phyloP scores from a whole-genome alignment of 2,329 filamentous ascomycete genomes.

The Massarina eburnea region DNA sequence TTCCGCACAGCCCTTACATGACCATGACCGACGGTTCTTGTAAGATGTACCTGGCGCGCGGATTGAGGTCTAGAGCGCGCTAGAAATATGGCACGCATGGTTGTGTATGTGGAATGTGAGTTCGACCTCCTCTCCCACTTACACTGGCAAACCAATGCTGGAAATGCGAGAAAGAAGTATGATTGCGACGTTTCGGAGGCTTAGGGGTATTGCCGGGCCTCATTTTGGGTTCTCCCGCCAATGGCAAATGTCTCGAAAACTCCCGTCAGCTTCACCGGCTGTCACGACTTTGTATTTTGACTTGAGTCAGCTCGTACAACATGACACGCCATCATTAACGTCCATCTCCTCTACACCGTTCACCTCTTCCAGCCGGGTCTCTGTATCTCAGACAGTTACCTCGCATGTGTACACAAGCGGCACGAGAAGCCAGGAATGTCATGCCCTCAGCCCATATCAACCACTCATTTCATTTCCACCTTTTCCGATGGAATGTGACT shows the following conservation, averaged over 20 bases:
- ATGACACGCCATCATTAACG: neutral
- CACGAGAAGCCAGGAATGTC: slow-evolving; percentile 12
- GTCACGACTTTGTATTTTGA: neutral
- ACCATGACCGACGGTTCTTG: neutral
- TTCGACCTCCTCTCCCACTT: neutral
- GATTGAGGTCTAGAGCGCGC: neutral
- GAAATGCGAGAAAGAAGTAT: neutral
- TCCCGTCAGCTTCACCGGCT: neutral
- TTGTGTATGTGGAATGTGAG: neutral
- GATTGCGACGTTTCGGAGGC: too few species aligned
- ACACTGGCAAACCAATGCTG: neutral
- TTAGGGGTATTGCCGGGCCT: too few species aligned
- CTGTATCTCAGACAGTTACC: slow-evolving; percentile 6
- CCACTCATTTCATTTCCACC: slow-evolving; percentile 2
- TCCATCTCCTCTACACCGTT: too few species aligned
- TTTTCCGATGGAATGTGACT: slow-evolving; percentile 7
- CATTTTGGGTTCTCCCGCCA: too few species aligned
- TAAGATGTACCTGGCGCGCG: neutral
- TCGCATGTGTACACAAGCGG: slow-evolving; percentile 10
- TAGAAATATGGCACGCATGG: neutral
- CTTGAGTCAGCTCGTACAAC: neutral
- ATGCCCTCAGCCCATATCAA: neutral
- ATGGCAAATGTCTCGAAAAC: neutral
- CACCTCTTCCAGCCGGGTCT: neutral
- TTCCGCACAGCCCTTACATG: neutral